phyloP scores from a whole-genome alignment of 768 basidiomycete genomes.

The Amanita rubescens region DNA sequence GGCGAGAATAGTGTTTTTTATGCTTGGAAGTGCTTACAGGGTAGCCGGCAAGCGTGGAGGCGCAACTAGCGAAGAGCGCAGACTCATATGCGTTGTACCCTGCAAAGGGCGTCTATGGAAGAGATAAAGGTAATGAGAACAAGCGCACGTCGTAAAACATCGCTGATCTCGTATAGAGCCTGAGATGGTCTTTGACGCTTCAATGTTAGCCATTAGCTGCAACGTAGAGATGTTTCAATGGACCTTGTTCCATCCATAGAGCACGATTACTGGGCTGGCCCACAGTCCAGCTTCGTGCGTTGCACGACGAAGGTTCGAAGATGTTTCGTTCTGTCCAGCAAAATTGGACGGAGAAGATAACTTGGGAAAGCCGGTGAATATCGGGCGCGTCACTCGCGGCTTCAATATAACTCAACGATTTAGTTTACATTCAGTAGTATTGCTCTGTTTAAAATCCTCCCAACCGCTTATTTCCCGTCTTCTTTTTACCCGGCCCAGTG shows the following conservation, averaged over 20 bases:
- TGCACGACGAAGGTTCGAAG: slow-evolving; percentile 40
- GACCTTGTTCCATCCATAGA: slow-evolving; percentile 79
- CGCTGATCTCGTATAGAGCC: slow-evolving; percentile 57
- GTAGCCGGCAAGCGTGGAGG: slow-evolving; percentile 90
- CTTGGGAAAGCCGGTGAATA: slow-evolving; percentile 3
- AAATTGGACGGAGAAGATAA: slow-evolving; percentile 9
- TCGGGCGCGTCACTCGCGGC: not conserved
- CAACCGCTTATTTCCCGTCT: slow-evolving; percentile 54
- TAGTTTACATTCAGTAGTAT: not conserved
- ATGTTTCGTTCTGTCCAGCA: slow-evolving; percentile 11
- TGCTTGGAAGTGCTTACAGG: slow-evolving; percentile 38
- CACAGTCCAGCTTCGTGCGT: slow-evolving; percentile 68
- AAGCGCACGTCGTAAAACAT: slow-evolving; percentile 57
- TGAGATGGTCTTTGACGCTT: slow-evolving; percentile 42
- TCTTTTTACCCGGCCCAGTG: slow-evolving; percentile 42
- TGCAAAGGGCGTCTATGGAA: slow-evolving; percentile 22
- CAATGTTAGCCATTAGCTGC: not conserved
- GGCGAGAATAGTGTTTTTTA: slow-evolving; percentile 16
- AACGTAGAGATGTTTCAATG: slow-evolving; percentile 1
- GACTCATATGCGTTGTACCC: slow-evolving; percentile 85
- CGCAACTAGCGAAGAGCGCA: slow-evolving; percentile 85
- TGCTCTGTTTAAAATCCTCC: slow-evolving; percentile 55
- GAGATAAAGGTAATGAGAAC: slow-evolving; percentile 7
- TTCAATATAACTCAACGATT: not conserved
- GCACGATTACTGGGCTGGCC: slow-evolving; percentile 54